These are phyloP conservation scores for Backusella liffmaniae DNA, from an alignment of 192 early-diverging fungal genomes.

Conservation along the genomic window DNA sequence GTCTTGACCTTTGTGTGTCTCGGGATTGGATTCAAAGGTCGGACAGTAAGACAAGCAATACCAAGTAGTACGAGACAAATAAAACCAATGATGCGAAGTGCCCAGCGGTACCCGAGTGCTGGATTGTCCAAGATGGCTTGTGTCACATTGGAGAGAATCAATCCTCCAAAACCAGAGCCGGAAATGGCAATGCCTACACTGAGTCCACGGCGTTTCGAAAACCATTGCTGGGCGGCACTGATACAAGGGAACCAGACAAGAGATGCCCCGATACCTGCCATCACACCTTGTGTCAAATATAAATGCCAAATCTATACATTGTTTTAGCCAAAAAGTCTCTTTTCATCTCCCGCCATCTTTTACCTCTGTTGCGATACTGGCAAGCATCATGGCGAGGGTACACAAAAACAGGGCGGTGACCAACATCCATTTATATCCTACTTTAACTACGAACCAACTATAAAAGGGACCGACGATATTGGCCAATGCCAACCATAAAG, in stretches of 20 bases:
- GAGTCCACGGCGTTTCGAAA: conserved; percentile 58
- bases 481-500: conserved; percentile 19
- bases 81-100: conserved; percentile 32
- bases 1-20: conserved; percentile 9
- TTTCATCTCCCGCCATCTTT: background rate
- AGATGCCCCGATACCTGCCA: conserved; percentile 37
- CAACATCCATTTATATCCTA: conserved; percentile 24
- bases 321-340: too few species aligned
- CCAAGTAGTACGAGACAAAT: conserved; percentile 14
- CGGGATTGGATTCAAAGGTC: conserved; percentile 17
- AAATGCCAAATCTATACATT: conserved; percentile 36
- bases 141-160: conserved; percentile 11
- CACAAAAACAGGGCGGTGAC: conserved; percentile 12
- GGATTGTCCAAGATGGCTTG: conserved; percentile 11
- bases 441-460: background rate
- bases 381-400: conserved; percentile 18
- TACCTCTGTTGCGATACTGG: conserved; percentile 16
- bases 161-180: conserved; percentile 69
- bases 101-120: conserved; percentile 18
- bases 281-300: conserved; percentile 45
- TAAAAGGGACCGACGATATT: conserved; percentile 20
- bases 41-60: conserved; percentile 7
- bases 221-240: conserved; percentile 57
- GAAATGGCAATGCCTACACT: conserved; percentile 70
- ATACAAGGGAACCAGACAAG: conserved; percentile 27